Conservation (phyloP, 805 yeast genomes). For the Pichia thaimueangensis region DNA sequence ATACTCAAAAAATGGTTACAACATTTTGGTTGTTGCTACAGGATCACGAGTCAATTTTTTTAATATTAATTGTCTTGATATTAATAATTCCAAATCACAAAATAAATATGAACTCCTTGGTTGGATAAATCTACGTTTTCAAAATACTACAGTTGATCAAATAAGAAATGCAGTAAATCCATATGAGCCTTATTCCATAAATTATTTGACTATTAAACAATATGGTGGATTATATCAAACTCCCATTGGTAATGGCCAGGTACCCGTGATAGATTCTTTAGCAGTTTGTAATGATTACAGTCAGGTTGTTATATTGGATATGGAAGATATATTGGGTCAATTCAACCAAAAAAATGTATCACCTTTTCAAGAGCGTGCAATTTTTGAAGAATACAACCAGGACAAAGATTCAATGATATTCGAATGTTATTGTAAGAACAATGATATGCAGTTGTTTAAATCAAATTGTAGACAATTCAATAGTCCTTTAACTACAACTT, state of each 20-base stretch:
- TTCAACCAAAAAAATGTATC: background rate
- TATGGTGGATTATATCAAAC: background rate
- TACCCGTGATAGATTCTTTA: no score
- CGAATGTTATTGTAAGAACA: background rate
- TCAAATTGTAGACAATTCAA: background rate
- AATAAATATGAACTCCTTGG: background rate
- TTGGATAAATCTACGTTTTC: background rate
- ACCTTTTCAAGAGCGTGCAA: background rate
- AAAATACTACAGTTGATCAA: background rate
- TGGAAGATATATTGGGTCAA: background rate
- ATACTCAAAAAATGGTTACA: background rate
- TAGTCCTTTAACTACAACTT: background rate
- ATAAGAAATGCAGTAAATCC: background rate
- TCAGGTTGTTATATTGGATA: slow-evolving; percentile 1
- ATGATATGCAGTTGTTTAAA: background rate
- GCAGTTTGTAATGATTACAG: slow-evolving; percentile 6
- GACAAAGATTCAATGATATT: background rate
- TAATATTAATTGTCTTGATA: background rate
- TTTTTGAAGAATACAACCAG: background rate
- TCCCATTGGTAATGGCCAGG: no score
- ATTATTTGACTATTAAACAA: slow-evolving; percentile 1
- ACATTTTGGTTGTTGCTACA: slow-evolving; percentile 1
- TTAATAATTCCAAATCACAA: background rate
- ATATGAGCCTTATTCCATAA: slow-evolving; percentile 1
- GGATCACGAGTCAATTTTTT: background rate